phyloP scores from a whole-genome alignment of 257 asterid genomes.

The Solanum rostratum region DNA sequence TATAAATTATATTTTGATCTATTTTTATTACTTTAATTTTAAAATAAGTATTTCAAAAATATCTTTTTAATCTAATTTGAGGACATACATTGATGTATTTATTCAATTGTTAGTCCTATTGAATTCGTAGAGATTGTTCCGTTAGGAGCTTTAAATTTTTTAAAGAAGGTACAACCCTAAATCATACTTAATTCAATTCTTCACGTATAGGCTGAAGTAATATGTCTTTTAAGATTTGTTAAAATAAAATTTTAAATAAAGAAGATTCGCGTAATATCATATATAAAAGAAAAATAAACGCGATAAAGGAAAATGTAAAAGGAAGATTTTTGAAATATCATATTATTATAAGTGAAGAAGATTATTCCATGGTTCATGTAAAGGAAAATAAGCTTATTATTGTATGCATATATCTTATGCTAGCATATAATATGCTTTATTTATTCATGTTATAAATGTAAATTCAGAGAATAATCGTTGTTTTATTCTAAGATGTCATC shows the following conservation, averaged over 20 bases:
- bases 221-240: too few relatives aligned
- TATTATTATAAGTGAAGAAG: neutral
- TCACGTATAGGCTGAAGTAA: too few relatives aligned
- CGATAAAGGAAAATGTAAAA: too few relatives aligned
- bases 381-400: neutral
- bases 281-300: too few relatives aligned
- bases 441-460: neutral
- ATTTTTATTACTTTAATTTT: too few relatives aligned
- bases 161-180: neutral
- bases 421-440: neutral
- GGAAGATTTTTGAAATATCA: too few relatives aligned
- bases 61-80: too few relatives aligned
- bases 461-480: neutral
- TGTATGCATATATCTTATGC: neutral
- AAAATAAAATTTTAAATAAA: too few relatives aligned
- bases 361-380: neutral
- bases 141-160: neutral
- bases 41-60: too few relatives aligned
- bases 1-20: neutral
- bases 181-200: neutral
- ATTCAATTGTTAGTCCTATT: too few relatives aligned
- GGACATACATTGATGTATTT: too few relatives aligned
- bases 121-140: neutral
- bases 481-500: neutral
- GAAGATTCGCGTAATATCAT: neutral